A percentile compares a stretch with the other conserved stretches of the same genome.
phyloP scores from a whole-genome alignment of 495 filamentous ascomycete genomes.

The Aspergillus nidulans region DNA sequence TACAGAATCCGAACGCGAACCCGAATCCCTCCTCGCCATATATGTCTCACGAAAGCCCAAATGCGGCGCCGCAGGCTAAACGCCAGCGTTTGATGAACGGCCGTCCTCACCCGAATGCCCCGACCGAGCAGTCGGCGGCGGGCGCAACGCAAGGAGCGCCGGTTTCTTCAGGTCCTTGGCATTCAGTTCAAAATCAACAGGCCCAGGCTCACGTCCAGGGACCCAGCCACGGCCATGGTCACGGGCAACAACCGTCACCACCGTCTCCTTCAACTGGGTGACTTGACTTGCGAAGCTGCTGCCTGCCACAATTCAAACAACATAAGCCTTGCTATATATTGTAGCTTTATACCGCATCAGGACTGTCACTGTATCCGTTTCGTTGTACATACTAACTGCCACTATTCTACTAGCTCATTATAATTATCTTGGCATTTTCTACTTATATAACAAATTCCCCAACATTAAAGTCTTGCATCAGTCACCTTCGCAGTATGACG shows the following conservation, averaged over 20 bases:
- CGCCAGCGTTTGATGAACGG: slow-evolving; percentile 44
- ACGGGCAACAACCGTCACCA: neutral
- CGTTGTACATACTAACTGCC: neutral
- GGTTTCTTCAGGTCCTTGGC: neutral
- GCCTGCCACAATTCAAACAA: too few relatives aligned
- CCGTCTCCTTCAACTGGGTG: neutral
- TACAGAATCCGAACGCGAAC: neutral
- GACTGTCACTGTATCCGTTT: neutral
- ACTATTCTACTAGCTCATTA: neutral
- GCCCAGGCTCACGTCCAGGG: too few relatives aligned
- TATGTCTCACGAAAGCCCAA: slow-evolving; percentile 23
- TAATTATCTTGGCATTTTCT: too few relatives aligned
- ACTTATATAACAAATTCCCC: too few relatives aligned
- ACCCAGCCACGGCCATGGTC: neutral
- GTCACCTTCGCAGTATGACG: too few relatives aligned
- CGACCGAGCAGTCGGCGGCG: neutral
- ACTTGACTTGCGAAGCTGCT: neutral
- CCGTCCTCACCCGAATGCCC: slow-evolving; percentile 14
- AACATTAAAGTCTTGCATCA: too few relatives aligned
- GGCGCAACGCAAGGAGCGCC: neutral
- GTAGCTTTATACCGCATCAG: neutral
- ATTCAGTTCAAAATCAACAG: neutral
- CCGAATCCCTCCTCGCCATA: slow-evolving; percentile 25
- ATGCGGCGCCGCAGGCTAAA: slow-evolving; percentile 30
- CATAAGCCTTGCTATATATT: neutral